Evolutionary conservation across 2,329 filamentous ascomycete species (phyloP).

Genomic region (Talaromyces funiculosus): DNA sequence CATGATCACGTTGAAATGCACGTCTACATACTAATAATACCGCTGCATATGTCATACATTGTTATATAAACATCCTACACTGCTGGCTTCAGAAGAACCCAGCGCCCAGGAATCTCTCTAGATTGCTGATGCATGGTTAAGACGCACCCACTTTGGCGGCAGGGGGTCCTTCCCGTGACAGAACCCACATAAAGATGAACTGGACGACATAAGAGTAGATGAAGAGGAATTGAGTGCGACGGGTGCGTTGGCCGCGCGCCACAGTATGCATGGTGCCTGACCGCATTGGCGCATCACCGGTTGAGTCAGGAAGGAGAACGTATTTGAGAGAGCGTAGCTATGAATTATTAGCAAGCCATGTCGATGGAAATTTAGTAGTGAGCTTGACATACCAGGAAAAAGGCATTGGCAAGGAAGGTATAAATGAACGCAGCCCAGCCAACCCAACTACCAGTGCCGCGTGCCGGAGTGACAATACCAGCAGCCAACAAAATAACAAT

Average conservation of each 20-base stretch:
- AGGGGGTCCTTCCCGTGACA: conserved; percentile 51
- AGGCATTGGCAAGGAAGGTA: conserved; percentile 87
- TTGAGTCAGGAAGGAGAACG: conserved; percentile 81
- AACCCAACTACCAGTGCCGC: conserved; percentile 79
- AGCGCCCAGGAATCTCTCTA: neutral
- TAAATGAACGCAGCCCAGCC: conserved; percentile 88
- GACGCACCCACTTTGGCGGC: conserved; percentile 18
- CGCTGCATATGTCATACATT: conserved; percentile 10
- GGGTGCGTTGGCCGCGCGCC: conserved; percentile 76
- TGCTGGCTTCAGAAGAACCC: too few species aligned
- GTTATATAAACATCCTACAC: neutral
- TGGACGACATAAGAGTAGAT: conserved; percentile 93
- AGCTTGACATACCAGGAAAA: conserved; percentile 71
- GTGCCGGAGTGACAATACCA: conserved; percentile 69
- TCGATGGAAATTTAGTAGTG: neutral
- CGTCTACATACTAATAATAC: conserved; percentile 3
- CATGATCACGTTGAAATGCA: conserved; percentile 6
- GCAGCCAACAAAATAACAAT: conserved; percentile 80
- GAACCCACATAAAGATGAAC: conserved; percentile 87
- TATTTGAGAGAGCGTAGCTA: conserved; percentile 94
- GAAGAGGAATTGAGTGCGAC: conserved; percentile 86
- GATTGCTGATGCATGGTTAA: neutral
- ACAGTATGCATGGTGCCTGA: conserved; percentile 60
- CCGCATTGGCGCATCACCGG: conserved; percentile 58
- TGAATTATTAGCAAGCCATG: neutral